Evolutionary conservation across 2,329 filamentous ascomycete genomes (phyloP).

Genomic region (Fusarium pininemorale): DNA sequence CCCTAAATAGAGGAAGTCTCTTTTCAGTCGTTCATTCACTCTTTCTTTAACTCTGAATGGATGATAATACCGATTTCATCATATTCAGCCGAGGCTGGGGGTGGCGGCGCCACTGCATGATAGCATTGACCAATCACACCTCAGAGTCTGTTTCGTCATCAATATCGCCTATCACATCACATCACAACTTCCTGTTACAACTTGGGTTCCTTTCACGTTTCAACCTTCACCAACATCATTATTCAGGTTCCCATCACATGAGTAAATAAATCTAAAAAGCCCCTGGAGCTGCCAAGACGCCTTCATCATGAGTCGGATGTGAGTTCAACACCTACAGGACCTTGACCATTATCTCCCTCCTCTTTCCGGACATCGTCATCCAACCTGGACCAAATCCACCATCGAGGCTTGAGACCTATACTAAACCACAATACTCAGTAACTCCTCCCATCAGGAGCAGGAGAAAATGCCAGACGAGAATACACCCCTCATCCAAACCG

Average conservation of each 20-base stretch:
- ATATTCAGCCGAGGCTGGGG: slow-evolving; percentile 3
- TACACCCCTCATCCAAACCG: slow-evolving; percentile 73
- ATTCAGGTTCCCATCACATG: slow-evolving; percentile 3
- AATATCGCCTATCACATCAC: slow-evolving; percentile 32
- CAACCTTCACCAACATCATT: neutral
- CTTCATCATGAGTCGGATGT: slow-evolving; percentile 36
- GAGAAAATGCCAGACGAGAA: slow-evolving; percentile 60
- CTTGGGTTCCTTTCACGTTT: slow-evolving; percentile 1
- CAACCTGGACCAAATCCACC: neutral
- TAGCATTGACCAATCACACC: slow-evolving; percentile 26
- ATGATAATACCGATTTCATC: neutral
- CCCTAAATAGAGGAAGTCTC: neutral
- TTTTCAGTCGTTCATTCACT: neutral
- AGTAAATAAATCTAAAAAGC: neutral
- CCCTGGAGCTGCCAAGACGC: slow-evolving; percentile 14
- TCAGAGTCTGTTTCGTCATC: slow-evolving; percentile 34
- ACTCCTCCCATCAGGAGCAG: slow-evolving; percentile 37
- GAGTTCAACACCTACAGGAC: slow-evolving; percentile 24
- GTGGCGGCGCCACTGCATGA: slow-evolving; percentile 4
- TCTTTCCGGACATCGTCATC: slow-evolving; percentile 19
- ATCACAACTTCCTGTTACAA: slow-evolving; percentile 6
- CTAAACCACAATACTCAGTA: slow-evolving; percentile 8
- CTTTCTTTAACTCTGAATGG: neutral
- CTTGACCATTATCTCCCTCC: slow-evolving; percentile 3
- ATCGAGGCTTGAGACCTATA: neutral